Base-by-base conservation (phyloP, 768 basidiomycete genomes). In the Rhodocollybia butyracea region DNA sequence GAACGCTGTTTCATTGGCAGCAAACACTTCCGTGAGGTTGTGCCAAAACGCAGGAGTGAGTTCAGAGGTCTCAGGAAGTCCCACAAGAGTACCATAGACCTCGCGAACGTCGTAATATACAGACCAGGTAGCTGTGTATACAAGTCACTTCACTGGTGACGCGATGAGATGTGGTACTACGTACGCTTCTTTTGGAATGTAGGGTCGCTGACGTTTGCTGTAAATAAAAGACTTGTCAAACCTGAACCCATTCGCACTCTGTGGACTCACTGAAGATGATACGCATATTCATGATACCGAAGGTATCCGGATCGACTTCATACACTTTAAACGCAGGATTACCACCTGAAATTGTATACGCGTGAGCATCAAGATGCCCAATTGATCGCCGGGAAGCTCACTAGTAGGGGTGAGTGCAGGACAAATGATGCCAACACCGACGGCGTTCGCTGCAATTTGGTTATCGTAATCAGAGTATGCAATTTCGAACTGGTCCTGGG, bases 21-120 rank as follows among this genome's bases (percentile, higher is more conserved):
- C 63, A 50, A 73, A 68, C 7, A 65, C 65, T 52, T 70, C 72
- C 1, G 74, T 74, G 5, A 75, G 62, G 31, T 64, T 63, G 58
- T 76, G 73, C 74, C 73, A 76, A 62, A 76, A 76, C 11, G 71
- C 63, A 1, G 72, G 70, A 38, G 65, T 62, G 12, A 76, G 69
- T 12, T 69, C 60, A 5, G 59, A 64, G 3, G 38, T 51, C 0
- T 60, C 55, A 5, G 59, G 34, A 2, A 66, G 59, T 3, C 57
- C 58, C 4, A 71, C 65, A 19, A 71, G 61, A 3, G 67, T 57
- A 1, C 68, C 71, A 55, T 76, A 76, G 8, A 63, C 60, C 19
- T 64, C 60, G 3, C 75, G 68, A 2, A 72, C 74, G 41, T 69
- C 70, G 64, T 76, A 76, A 52, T 66, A 70, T 8, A 68, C 65